These are phyloP conservation scores for Baudoinia panamericana DNA, from an alignment of 495 filamentous ascomycete genomes.

Conservation along the genomic window DNA sequence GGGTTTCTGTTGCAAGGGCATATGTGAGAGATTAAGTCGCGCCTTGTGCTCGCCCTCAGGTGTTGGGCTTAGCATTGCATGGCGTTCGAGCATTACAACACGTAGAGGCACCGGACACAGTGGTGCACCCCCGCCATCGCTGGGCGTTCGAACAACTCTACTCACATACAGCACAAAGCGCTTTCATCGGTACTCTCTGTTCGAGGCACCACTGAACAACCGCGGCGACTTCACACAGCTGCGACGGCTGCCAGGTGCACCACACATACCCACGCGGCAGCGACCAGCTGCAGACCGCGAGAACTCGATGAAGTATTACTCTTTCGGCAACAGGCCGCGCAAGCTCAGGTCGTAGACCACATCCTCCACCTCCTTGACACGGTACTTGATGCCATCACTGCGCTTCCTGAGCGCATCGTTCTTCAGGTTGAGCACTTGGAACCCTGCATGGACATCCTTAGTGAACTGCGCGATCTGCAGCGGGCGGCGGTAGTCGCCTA, in stretches of 20 bases:
- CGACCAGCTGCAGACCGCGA: not conserved
- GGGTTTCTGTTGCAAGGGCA: not conserved
- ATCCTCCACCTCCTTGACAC: slow-evolving; percentile 91
- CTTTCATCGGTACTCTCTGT: too few relatives aligned
- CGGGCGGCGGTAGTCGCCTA: slow-evolving; percentile 75
- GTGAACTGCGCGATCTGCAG: slow-evolving; percentile 73
- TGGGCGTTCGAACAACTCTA: too few relatives aligned
- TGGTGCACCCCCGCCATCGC: too few relatives aligned
- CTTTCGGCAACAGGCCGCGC: slow-evolving; percentile 8
- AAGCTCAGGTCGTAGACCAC: slow-evolving; percentile 79
- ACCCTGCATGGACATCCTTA: slow-evolving; percentile 88
- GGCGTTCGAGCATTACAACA: not conserved
- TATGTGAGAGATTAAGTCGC: too few relatives aligned
- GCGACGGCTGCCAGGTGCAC: too few relatives aligned
- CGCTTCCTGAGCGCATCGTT: slow-evolving; percentile 81
- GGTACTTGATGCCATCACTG: slow-evolving; percentile 89
- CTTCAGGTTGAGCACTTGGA: slow-evolving; percentile 93
- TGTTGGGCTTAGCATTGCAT: not conserved
- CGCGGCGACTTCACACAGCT: too few relatives aligned
- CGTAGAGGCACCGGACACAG: too few relatives aligned
- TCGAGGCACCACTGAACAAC: too few relatives aligned
- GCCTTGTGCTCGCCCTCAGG: too few relatives aligned
- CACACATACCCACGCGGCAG: too few relatives aligned
- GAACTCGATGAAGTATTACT: too few relatives aligned
- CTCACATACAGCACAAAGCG: too few relatives aligned